Conservation (phyloP, 2,329 filamentous ascomycete genomes). For the Penicillium frequentans region DNA sequence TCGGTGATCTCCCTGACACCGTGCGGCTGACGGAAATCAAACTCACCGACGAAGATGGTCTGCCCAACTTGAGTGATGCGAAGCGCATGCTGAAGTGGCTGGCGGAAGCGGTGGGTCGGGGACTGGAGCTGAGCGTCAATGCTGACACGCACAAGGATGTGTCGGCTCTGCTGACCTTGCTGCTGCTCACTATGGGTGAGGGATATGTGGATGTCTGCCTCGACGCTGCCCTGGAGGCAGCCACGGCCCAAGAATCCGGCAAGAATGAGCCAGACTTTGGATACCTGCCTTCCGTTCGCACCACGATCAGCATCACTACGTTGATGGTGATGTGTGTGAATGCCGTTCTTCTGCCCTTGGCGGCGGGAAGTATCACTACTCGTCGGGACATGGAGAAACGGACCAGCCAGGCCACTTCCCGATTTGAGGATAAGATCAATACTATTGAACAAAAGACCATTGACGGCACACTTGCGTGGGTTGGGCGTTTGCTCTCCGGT, state of each 20-base stretch:
- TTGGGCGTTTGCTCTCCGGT: constrained; percentile 66
- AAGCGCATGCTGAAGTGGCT: constrained; percentile 98
- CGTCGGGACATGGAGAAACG: constrained; percentile 86
- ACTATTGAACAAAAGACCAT: constrained; percentile 67
- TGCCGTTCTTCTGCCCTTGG: constrained; percentile 85
- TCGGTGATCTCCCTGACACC: constrained; percentile 67
- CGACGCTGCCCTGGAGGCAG: constrained; percentile 71
- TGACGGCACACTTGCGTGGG: constrained; percentile 74
- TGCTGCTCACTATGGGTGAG: constrained; percentile 85
- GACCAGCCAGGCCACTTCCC: constrained; percentile 68
- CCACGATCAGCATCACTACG: constrained; percentile 84
- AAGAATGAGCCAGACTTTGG: constrained; percentile 85
- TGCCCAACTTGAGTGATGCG: constrained; percentile 78
- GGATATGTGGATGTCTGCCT: constrained; percentile 69
- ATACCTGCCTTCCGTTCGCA: constrained; percentile 76
- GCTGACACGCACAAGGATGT: constrained; percentile 94
- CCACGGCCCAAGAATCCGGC: constrained; percentile 71
- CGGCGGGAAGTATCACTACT: constrained; percentile 85
- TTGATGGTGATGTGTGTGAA: constrained; percentile 91
- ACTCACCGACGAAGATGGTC: constrained; percentile 85
- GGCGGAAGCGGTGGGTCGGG: constrained; percentile 88
- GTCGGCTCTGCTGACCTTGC: constrained; percentile 75
- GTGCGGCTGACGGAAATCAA: constrained; percentile 79
- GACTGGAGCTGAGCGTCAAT: constrained; percentile 83
- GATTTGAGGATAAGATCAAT: constrained; percentile 82